Evolutionary conservation across 2,329 filamentous ascomycete genomes (phyloP).

Genomic region (Xylariales sp.): DNA sequence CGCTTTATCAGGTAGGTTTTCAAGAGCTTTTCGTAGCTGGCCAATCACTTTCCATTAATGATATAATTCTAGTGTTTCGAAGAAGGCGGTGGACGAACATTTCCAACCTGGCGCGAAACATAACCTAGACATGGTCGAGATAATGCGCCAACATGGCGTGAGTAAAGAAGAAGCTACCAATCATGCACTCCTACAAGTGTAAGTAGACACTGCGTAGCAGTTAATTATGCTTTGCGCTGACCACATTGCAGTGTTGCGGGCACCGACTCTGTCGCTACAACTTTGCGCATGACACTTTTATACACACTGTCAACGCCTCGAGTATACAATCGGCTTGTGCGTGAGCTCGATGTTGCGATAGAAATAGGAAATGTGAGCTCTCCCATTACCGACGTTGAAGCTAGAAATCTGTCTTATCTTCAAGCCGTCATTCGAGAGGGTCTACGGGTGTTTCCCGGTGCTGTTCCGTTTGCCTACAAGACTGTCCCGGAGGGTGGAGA

Average conservation of each 20-base stretch:
- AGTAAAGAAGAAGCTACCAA: not conserved
- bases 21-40: too few relatives aligned
- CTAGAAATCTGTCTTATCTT: slow-evolving; percentile 24
- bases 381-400: slow-evolving; percentile 8
- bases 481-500: slow-evolving; percentile 24
- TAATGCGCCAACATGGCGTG: not conserved
- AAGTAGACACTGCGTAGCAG: not conserved
- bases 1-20: too few relatives aligned
- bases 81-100: not conserved
- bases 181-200: not conserved
- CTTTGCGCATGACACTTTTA: slow-evolving; percentile 10
- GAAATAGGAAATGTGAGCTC: slow-evolving; percentile 8
- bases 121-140: not conserved
- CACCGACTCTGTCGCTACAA: slow-evolving; percentile 9
- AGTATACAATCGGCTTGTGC: slow-evolving; percentile 8
- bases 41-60: too few relatives aligned
- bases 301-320: slow-evolving; percentile 10
- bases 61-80: not conserved
- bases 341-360: slow-evolving; percentile 10
- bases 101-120: not conserved
- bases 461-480: slow-evolving; percentile 24
- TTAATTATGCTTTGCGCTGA: not conserved
- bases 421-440: slow-evolving; percentile 35
- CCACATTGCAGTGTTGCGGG: slow-evolving; percentile 9
- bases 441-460: slow-evolving; percentile 30